Evolutionary conservation across 2,329 filamentous ascomycete species (phyloP).

Genomic region (Colletotrichum salicis): DNA sequence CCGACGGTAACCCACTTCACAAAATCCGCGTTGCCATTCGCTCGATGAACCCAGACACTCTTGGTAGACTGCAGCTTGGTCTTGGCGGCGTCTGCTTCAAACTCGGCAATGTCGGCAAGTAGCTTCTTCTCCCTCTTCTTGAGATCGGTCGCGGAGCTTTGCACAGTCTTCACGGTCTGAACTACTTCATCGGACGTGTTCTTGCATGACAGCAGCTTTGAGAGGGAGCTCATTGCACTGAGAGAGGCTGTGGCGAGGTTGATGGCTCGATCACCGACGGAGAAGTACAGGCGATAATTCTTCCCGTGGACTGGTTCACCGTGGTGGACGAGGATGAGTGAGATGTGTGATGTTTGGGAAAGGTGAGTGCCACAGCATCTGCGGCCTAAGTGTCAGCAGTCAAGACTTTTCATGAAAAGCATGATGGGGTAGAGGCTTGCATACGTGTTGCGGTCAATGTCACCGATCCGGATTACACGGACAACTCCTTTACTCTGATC

Average conservation of each 20-base stretch:
- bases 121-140: slow-evolving; percentile 43
- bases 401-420: not conserved
- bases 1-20: slow-evolving; percentile 43
- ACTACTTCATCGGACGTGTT: slow-evolving; percentile 39
- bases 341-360: slow-evolving; percentile 44
- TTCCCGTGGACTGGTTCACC: slow-evolving; percentile 44
- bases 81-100: slow-evolving; percentile 41
- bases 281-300: slow-evolving; percentile 45
- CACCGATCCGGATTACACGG: slow-evolving; percentile 43
- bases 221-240: slow-evolving; percentile 38
- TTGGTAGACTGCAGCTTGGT: slow-evolving; percentile 31
- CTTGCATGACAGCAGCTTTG: slow-evolving; percentile 41
- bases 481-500: slow-evolving; percentile 44
- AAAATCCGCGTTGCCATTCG: slow-evolving; percentile 43
- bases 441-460: slow-evolving; percentile 44
- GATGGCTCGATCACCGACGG: slow-evolving; percentile 43
- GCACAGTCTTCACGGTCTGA: slow-evolving; percentile 29
- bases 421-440: not conserved
- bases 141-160: slow-evolving; percentile 36
- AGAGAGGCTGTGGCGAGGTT: slow-evolving; percentile 38
- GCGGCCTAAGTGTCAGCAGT: not conserved
- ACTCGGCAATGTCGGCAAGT: slow-evolving; percentile 42
- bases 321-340: slow-evolving; percentile 42
- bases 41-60: slow-evolving; percentile 40
- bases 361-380: slow-evolving; percentile 46